Base-by-base conservation (phyloP, 148 eudicot genomes). In the Limonium bicolor region DNA sequence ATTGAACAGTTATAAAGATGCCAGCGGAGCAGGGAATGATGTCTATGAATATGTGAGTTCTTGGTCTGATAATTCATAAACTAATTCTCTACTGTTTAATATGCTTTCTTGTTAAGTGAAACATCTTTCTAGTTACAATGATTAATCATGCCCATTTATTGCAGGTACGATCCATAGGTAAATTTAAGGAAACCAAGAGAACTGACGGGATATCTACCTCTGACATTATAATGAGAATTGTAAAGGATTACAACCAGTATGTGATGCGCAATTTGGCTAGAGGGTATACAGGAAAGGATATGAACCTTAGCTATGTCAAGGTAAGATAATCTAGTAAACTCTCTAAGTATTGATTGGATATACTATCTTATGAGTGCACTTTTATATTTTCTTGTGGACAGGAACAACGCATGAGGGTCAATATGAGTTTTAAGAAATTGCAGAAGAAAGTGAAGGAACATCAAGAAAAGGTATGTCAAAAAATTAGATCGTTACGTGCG, bases 131-230 rank as follows among this genome's bases (percentile, higher is more conserved):
- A n/a, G n/a, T n/a, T n/a, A n/a, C n/a, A n/a, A n/a, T n/a, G n/a
- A n/a, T n/a, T n/a, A n/a, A n/a, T n/a, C n/a, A n/a, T n/a, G n/a
- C n/a, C n/a, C n/a, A n/a, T n/a, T n/a, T n/a, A n/a, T n/a, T n/a
- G n/a, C 48, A 77, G 84, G 79, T 73, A 20, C 76, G 76, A 63
- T 54, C 76, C 6, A 64, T 67, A 2, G 88, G 88, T 20, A 80
- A 53, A 50, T 80, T 80, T 39, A 76, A 72, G 65, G 88, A 80
- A 56, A 80, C 83, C 15, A 51, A 72, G 37, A 62, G 88, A 11
- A 80, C 88, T 11, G 83, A 76, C 39, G 88, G 88, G 13, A 80
- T 80, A 41, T 80, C 88, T 40, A 80, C 88, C n/a, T 80, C 88
- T 5, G 88, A 80, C 46, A 66, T 80, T 16, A 72, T 80, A 42